Percentiles rank a stretch among this genome's conserved stretches.
Conservation (phyloP, 257 asterid genomes). For the Scutellaria galericulata region DNA sequence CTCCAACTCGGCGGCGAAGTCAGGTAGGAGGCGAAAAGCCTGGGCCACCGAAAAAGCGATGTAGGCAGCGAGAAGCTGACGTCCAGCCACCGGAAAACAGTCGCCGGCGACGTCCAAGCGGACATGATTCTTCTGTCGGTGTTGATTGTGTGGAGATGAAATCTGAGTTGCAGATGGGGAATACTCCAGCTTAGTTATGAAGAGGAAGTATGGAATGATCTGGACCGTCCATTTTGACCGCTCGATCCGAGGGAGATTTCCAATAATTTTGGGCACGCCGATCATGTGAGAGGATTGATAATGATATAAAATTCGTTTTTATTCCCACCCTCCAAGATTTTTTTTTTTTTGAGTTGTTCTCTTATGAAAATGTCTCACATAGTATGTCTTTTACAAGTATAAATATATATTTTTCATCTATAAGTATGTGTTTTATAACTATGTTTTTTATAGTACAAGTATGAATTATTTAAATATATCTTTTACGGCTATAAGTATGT, state of each 20-base stretch:
- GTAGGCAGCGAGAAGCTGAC: slow-evolving; percentile 46
- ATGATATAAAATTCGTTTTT: neutral
- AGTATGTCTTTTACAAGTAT: no score
- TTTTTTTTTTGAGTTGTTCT: no score
- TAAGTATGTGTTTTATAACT: no score
- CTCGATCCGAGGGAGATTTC: slow-evolving; percentile 30
- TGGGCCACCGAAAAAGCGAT: slow-evolving; percentile 57
- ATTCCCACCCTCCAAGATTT: no score
- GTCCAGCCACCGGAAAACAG: slow-evolving; percentile 47
- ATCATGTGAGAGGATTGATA: slow-evolving; percentile 4
- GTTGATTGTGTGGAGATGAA: neutral
- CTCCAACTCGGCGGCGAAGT: slow-evolving; percentile 50
- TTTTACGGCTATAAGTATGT: no score
- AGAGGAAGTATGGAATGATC: slow-evolving; percentile 32
- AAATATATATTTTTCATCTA: no score
- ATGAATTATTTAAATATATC: no score
- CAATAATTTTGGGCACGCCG: slow-evolving; percentile 36
- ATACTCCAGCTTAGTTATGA: slow-evolving; percentile 29
- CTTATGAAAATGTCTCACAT: no score
- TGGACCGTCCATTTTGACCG: slow-evolving; percentile 37
- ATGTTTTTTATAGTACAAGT: no score
- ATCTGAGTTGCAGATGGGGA: slow-evolving; percentile 21
- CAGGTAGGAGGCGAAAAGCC: slow-evolving; percentile 48
- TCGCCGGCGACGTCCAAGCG: slow-evolving; percentile 39
- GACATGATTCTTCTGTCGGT: slow-evolving; percentile 34